Evolutionary conservation across 1,284 basidiomycete genomes (phyloP).

Genomic region (Athelia sp.): DNA sequence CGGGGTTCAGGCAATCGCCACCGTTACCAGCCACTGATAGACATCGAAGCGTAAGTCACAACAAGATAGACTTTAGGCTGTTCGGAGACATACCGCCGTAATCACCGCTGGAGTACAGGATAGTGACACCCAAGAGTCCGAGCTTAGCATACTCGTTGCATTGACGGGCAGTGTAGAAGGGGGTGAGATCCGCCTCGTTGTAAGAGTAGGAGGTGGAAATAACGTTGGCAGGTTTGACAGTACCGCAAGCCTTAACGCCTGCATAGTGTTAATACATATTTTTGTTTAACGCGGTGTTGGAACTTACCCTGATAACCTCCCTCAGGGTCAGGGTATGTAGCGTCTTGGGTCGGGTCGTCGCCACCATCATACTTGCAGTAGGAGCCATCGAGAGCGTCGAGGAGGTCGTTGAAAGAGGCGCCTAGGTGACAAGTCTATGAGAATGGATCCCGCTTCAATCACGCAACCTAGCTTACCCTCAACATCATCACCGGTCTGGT

Average conservation of each 20-base stretch:
- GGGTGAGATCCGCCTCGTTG: conserved; percentile 40
- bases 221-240: conserved; percentile 35
- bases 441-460: too few species aligned
- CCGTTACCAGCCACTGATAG: conserved; percentile 29
- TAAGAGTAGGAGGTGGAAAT: conserved; percentile 40
- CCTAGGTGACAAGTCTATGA: conserved; percentile 7
- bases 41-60: too few species aligned
- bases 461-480: conserved; percentile 24
- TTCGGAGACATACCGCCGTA: too few species aligned
- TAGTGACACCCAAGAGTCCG: conserved; percentile 28
- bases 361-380: conserved; percentile 39
- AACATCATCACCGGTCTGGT: conserved; percentile 42
- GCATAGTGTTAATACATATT: conserved; percentile 5
- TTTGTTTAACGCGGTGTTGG: conserved; percentile 7
- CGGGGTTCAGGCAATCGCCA: conserved; percentile 32
- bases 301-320: conserved; percentile 32
- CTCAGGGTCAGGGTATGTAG: conserved; percentile 32
- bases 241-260: conserved; percentile 37
- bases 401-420: conserved; percentile 38
- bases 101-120: conserved; percentile 27
- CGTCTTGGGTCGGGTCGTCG: conserved; percentile 36
- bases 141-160: conserved; percentile 43
- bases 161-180: conserved; percentile 38
- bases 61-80: too few species aligned
- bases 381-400: conserved; percentile 40